Evolutionary conservation across 257 asterid species (phyloP).

Genomic region (Sherardia arvensis): DNA sequence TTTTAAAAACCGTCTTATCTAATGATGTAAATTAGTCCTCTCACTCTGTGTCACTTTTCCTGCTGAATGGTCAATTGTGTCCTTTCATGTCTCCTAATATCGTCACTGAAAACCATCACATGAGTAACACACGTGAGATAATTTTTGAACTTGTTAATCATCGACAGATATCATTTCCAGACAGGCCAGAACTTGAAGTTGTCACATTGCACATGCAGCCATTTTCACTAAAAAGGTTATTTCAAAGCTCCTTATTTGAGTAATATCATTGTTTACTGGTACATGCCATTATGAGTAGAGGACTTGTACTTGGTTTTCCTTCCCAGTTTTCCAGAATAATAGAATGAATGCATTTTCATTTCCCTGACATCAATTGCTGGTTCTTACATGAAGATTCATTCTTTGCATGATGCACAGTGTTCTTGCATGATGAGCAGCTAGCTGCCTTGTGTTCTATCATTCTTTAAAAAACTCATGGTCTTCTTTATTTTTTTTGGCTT

Average conservation of each 20-base stretch:
- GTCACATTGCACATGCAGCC: constrained; percentile 16
- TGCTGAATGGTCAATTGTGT: not conserved
- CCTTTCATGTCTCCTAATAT: not conserved
- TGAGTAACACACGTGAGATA: not conserved
- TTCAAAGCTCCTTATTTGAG: not conserved
- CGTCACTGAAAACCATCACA: not conserved
- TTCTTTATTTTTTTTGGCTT: not conserved
- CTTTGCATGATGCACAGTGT: not conserved
- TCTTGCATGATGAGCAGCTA: not conserved
- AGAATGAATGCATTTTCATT: not conserved
- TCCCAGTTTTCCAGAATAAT: not conserved
- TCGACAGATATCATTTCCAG: constrained; percentile 18
- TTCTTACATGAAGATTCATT: too few relatives aligned
- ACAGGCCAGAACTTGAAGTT: constrained; percentile 19
- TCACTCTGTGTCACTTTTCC: not conserved
- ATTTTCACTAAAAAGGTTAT: constrained; percentile 11
- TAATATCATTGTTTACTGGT: not conserved
- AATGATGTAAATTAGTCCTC: not conserved
- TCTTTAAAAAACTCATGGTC: not conserved
- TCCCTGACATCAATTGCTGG: not conserved
- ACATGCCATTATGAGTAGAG: not conserved
- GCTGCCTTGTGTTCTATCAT: not conserved
- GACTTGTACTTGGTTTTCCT: not conserved
- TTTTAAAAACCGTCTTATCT: not conserved
- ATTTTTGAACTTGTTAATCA: not conserved